Percentiles rank a stretch among this genome's conserved stretches.
phyloP scores from a whole-genome alignment of 176 grass and related monocot genomes.

The Triticum monococcum region DNA sequence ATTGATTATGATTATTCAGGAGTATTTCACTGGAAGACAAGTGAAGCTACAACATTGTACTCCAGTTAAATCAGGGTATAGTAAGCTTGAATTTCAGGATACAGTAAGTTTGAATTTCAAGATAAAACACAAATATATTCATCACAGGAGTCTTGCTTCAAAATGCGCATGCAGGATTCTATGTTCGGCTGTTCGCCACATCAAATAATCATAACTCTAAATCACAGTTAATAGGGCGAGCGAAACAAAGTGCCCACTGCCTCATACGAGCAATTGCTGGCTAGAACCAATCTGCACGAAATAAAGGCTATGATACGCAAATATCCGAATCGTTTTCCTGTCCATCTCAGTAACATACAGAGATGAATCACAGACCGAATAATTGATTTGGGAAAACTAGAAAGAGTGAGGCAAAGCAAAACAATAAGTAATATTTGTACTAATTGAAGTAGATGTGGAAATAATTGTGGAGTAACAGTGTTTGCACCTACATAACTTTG shows the following conservation, averaged over 20 bases:
- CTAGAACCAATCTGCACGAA: background rate
- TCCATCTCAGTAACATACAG: background rate
- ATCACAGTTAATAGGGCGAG: background rate
- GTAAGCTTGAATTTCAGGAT: background rate
- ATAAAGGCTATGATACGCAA: background rate
- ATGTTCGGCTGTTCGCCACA: background rate
- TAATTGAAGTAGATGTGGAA: too few species aligned
- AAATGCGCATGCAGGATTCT: background rate
- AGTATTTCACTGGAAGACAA: constrained; percentile 15
- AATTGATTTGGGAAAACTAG: background rate
- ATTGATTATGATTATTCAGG: background rate
- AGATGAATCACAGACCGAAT: background rate
- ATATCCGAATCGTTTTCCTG: background rate
- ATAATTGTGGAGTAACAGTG: too few species aligned
- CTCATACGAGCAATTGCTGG: background rate
- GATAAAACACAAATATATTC: background rate
- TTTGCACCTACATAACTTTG: too few species aligned
- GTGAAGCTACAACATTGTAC: background rate
- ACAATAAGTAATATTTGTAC: too few species aligned
- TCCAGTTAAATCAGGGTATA: too few species aligned
- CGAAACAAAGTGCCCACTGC: background rate
- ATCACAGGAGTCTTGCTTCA: background rate
- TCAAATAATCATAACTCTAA: background rate
- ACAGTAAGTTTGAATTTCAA: background rate
- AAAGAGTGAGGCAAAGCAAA: too few species aligned